Percentiles rank a stretch among this genome's conserved stretches.
phyloP scores from a whole-genome alignment of 176 grass and related monocot genomes.

The Carex littledalei region DNA sequence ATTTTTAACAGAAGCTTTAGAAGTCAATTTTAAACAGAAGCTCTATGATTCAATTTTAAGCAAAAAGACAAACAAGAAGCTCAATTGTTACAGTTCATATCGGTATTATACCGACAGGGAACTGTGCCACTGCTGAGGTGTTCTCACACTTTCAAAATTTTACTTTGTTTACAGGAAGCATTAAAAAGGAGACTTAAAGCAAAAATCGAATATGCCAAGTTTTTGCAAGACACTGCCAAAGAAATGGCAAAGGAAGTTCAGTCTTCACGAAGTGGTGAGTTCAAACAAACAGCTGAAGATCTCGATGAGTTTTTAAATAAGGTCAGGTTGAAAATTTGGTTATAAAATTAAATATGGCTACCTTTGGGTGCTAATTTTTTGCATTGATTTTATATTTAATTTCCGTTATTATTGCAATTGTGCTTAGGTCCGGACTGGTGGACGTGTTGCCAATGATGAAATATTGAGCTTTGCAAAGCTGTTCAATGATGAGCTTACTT shows the following conservation, averaged over 20 bases:
- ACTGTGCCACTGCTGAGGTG: background rate
- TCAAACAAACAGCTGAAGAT: constrained; percentile 89
- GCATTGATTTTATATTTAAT: constrained; percentile 25
- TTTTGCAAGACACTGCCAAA: constrained; percentile 90
- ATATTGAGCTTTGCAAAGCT: constrained; percentile 94
- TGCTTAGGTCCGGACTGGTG: constrained; percentile 87
- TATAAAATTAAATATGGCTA: background rate
- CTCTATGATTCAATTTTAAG: background rate
- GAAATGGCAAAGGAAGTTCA: constrained; percentile 96
- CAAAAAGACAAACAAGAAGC: background rate
- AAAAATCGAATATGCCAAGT: constrained; percentile 90
- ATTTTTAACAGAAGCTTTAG: background rate
- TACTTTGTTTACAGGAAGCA: constrained; percentile 50
- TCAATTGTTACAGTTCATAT: background rate
- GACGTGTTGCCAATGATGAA: constrained; percentile 81
- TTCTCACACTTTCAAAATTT: background rate
- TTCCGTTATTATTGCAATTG: constrained; percentile 32
- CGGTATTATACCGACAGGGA: background rate
- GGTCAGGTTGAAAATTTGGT: constrained; percentile 37
- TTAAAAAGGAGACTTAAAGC: constrained; percentile 83
- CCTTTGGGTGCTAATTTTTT: constrained; percentile 2
- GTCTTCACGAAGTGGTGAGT: constrained; percentile 61
- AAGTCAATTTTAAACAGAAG: background rate
- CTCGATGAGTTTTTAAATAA: constrained; percentile 89
- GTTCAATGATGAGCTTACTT: constrained; percentile 94